A percentile compares a stretch with the other conserved stretches of the same genome.
Conservation (phyloP, 345 rosid genomes). For the Murraya koenigii region DNA sequence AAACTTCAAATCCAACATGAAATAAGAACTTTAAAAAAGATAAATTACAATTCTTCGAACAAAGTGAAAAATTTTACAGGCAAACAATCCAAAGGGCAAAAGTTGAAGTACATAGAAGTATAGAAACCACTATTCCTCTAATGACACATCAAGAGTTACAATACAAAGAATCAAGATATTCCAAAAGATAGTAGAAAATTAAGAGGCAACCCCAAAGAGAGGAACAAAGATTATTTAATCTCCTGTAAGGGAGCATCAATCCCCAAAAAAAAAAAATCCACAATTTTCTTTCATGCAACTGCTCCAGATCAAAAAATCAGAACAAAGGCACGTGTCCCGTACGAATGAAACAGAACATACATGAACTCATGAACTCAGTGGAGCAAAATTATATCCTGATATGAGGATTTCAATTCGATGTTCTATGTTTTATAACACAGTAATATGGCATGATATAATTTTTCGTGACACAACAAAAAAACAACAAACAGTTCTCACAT, state of each 20-base stretch:
- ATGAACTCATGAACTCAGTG: not conserved
- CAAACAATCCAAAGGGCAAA: not conserved
- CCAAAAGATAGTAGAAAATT: not conserved
- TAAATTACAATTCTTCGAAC: no score
- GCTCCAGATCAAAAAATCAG: not conserved
- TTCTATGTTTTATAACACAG: not conserved
- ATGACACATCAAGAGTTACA: not conserved
- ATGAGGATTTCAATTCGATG: not conserved
- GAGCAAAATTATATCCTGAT: not conserved
- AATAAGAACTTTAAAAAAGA: not conserved
- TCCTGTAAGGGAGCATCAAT: not conserved
- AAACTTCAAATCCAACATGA: slow-evolving; percentile 1
- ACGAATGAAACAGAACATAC: not conserved
- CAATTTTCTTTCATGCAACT: not conserved
- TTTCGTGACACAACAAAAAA: not conserved
- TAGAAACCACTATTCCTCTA: not conserved
- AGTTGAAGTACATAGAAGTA: not conserved
- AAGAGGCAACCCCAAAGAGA: not conserved
- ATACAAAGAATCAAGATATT: not conserved
- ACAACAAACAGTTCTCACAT: not conserved
- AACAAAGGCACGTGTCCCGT: not conserved
- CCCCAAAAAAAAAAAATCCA: not conserved
- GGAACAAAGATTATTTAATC: not conserved
- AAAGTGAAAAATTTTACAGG: not conserved
- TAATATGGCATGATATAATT: not conserved